These are phyloP conservation scores for Chlorella vulgaris DNA, from an alignment of 139 green algal genomes.

Conservation along the genomic window DNA sequence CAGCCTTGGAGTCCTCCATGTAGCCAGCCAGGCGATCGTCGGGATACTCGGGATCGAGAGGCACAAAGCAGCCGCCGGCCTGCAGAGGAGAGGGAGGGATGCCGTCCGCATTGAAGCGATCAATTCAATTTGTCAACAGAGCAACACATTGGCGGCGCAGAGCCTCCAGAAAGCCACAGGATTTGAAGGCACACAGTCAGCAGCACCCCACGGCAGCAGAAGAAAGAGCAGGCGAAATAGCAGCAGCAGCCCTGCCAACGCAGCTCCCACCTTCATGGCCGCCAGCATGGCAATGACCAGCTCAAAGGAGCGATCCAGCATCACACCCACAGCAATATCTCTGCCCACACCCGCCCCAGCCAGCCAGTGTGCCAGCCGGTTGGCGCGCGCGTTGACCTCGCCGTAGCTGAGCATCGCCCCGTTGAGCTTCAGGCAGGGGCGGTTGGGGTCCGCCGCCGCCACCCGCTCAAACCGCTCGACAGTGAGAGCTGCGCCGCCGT, in stretches of 20 bases:
- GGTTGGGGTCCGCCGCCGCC: background rate
- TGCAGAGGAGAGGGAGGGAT: background rate
- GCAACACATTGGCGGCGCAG: too few relatives aligned
- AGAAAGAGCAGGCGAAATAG: background rate
- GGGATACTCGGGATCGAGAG: slow-evolving; percentile 63
- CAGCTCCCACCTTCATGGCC: slow-evolving; percentile 32
- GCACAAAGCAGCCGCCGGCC: slow-evolving; percentile 58
- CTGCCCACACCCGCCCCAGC: background rate
- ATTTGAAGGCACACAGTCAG: too few relatives aligned
- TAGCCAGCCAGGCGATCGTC: slow-evolving; percentile 48
- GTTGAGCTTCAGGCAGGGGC: background rate
- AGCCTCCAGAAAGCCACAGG: too few relatives aligned
- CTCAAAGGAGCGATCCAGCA: slow-evolving; percentile 47
- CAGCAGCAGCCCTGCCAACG: background rate
- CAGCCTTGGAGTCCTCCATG: slow-evolving; percentile 45
- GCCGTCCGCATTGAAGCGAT: too few relatives aligned
- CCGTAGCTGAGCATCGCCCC: background rate
- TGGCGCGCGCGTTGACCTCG: background rate
- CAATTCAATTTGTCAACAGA: too few relatives aligned
- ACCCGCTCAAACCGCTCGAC: background rate
- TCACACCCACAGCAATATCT: slow-evolving; percentile 40
- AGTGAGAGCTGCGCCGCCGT: background rate
- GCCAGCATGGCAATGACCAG: slow-evolving; percentile 53
- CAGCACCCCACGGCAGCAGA: too few relatives aligned
- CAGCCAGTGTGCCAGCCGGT: background rate